phyloP scores from a whole-genome alignment of 148 eudicot genomes.

The Rhododendron simsii region DNA sequence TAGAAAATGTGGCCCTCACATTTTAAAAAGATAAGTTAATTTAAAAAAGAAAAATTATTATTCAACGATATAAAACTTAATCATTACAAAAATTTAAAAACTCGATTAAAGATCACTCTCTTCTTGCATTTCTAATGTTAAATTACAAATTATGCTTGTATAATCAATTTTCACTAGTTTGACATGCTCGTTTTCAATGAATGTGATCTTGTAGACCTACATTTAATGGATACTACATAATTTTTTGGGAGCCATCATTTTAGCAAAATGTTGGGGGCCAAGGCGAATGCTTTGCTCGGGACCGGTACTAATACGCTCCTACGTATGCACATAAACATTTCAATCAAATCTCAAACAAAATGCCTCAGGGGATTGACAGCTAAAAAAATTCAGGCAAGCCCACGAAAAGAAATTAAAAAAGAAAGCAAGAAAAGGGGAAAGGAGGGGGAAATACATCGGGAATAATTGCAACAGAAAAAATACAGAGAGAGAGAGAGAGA shows the following conservation, averaged over 20 bases:
- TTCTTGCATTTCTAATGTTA: background rate
- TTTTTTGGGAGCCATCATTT: background rate
- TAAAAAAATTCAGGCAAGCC: background rate
- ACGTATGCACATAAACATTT: background rate
- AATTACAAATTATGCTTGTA: background rate
- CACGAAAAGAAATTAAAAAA: background rate
- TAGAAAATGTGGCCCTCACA: background rate
- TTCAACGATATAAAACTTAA: background rate
- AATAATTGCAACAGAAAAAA: background rate
- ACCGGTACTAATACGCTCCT: background rate
- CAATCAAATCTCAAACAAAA: background rate
- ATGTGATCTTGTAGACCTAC: background rate
- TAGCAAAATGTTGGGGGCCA: background rate
- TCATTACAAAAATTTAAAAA: background rate
- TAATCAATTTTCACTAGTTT: background rate
- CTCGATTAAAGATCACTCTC: background rate
- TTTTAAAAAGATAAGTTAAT: background rate
- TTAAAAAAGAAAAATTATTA: background rate
- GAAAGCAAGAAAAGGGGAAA: background rate
- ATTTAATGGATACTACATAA: background rate
- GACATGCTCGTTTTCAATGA: background rate
- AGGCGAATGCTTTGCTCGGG: background rate
- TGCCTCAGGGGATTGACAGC: background rate
- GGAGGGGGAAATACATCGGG: background rate
- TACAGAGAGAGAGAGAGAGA: background rate